Evolutionary conservation across 2,329 filamentous ascomycete species (phyloP), one percentile per base, ranked within the genome.

Genomic region (Verticillium isaacii): DNA sequence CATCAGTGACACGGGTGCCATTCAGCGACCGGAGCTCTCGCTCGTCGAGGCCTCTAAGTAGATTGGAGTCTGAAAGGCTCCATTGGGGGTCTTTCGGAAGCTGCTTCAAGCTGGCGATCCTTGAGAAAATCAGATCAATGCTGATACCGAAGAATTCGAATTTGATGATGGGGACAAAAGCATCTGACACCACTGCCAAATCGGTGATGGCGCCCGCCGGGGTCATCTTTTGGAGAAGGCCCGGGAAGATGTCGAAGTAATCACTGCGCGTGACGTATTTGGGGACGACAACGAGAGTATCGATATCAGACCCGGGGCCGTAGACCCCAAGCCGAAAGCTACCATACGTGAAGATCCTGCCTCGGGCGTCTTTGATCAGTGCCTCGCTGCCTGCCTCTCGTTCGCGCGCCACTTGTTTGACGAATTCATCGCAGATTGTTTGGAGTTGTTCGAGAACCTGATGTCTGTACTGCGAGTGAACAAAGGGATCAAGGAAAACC

Each of bases 111-210:
- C 85, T 83, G 63, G 89, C 80, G 67, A 96, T 85, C 61, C 91
- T 84, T 66, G 91, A 90, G 76, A 93, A 93, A 73, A 98, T 96
- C 67, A 99, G 78, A 82, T 99, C 95, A 72, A 99, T 96, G 74
- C 92, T 95, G 73, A 99, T 96, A 58, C 89, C 91, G 59, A 85
- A 87, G 68, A 96, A 92, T 73, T 96, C 92, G 70, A 98, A 91
- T 74, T 97, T 98, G 80, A 99, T 98, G 73, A 99, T 96, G 57
- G 95, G 95, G 8, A 98, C 94, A 71, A 92, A 96, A 4, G 94
- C 92, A 70, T 96, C 94, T 57, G 89, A 89, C 41, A 99, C 95
- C 0, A 90, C 86, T 2, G 91, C 89, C 69, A 97, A 82, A 72
- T 96, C 92, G 63, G 90, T 89, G 68, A 98, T 92, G 63, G 93